Conservation (phyloP, 495 filamentous ascomycete species). For the Neurospora cerealis region DNA sequence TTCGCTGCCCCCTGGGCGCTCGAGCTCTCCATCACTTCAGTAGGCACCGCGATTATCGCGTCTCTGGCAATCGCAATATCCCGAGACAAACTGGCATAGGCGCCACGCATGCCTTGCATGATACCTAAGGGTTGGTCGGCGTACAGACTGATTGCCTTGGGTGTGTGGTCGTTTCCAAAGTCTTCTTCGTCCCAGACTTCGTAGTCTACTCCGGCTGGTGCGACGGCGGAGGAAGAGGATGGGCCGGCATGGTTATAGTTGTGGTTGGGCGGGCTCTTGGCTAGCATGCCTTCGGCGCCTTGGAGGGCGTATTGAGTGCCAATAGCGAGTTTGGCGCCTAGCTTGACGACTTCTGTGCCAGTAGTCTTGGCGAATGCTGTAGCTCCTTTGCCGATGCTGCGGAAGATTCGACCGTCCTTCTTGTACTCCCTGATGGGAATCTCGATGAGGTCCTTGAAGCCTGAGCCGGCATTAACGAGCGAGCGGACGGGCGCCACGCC, state of each 20-base stretch:
- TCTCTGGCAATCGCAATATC: conserved; percentile 78
- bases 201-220: conserved; percentile 14
- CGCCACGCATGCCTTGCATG: conserved; percentile 72
- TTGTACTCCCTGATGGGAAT: conserved; percentile 86
- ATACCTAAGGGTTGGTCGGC: conserved; percentile 88
- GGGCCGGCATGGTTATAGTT: background rate
- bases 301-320: conserved; percentile 88
- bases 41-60: conserved; percentile 90
- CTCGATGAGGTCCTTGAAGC: conserved; percentile 74
- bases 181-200: conserved; percentile 56
- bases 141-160: conserved; percentile 74
- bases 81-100: conserved; percentile 69
- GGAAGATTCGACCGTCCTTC: conserved; percentile 86
- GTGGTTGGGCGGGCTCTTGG: conserved; percentile 28
- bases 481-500: conserved; percentile 85
- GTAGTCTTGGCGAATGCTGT: conserved; percentile 85
- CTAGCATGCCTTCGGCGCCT: conserved; percentile 71
- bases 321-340: conserved; percentile 90
- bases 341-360: conserved; percentile 77
- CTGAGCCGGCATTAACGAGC: conserved; percentile 80
- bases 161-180: conserved; percentile 42
- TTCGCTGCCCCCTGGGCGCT: conserved; percentile 73
- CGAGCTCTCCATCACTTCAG: conserved; percentile 77
- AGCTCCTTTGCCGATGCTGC: conserved; percentile 85
- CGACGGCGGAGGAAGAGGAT: conserved; percentile 9